Percentiles rank a stretch among this genome's conserved stretches.
Evolutionary conservation across 2,329 filamentous ascomycete genomes (phyloP).

Genomic region (Colletotrichum chrysophilum): DNA sequence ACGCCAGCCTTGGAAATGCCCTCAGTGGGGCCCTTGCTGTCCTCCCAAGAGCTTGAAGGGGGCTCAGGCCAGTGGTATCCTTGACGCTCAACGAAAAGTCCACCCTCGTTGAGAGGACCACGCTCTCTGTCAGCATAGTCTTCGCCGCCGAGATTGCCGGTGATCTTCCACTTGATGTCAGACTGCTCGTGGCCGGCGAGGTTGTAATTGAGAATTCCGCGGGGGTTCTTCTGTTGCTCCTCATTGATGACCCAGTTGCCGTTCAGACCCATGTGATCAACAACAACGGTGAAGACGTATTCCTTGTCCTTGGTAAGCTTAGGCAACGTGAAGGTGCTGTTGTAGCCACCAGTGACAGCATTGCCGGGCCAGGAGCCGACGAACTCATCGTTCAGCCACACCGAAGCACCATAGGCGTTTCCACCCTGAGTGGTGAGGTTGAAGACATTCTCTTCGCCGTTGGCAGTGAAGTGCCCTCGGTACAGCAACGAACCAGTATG

Average conservation of each 20-base stretch:
- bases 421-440: conserved; percentile 66
- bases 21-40: conserved; percentile 34
- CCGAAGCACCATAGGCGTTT: conserved; percentile 65
- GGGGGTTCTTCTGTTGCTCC: conserved; percentile 62
- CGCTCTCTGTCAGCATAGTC: conserved; percentile 59
- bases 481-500: conserved; percentile 69
- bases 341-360: conserved; percentile 50
- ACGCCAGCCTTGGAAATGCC: conserved; percentile 53
- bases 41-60: conserved; percentile 47
- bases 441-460: conserved; percentile 59
- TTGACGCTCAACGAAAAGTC: conserved; percentile 59
- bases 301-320: conserved; percentile 51
- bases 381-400: conserved; percentile 65
- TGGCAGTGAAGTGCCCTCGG: conserved; percentile 68
- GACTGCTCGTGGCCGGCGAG: conserved; percentile 51
- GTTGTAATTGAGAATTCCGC: conserved; percentile 62
- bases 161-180: conserved; percentile 64
- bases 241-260: conserved; percentile 63
- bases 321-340: conserved; percentile 59
- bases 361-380: conserved; percentile 67
- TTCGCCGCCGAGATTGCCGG: conserved; percentile 66
- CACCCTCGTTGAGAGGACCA: conserved; percentile 67
- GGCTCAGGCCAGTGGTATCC: conserved; percentile 60
- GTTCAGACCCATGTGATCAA: conserved; percentile 74
- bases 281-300: conserved; percentile 68